A percentile compares a stretch with the other conserved stretches of the same genome.
Conservation (phyloP, 192 early-diverging fungal species). For the Pilobolus umbonatus region DNA sequence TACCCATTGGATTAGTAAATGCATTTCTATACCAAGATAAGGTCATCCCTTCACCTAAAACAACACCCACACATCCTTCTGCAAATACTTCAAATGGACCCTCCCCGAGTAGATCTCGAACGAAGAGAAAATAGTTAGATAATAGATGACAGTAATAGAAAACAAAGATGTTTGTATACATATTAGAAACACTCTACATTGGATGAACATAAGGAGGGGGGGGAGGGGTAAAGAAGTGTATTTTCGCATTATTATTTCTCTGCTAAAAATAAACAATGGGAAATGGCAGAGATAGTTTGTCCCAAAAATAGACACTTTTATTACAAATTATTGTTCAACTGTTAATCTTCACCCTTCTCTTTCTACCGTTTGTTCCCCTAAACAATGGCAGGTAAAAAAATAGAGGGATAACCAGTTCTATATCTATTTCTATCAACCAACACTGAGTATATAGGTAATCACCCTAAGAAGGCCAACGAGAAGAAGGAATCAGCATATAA, state of each 20-base stretch:
- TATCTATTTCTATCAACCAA: neutral
- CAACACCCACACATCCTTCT: neutral
- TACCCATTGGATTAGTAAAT: conserved; percentile 69
- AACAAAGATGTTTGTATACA: neutral
- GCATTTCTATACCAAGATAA: conserved; percentile 59
- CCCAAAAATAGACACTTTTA: neutral
- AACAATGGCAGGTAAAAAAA: neutral
- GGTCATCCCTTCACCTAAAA: too few species aligned
- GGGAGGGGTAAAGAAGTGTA: neutral
- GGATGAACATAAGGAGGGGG: too few species aligned
- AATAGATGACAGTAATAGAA: neutral
- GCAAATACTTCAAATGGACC: neutral
- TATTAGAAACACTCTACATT: too few species aligned
- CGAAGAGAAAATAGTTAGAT: neutral
- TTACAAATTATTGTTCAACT: neutral
- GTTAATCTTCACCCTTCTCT: neutral
- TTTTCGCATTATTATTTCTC: neutral
- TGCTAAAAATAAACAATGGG: neutral
- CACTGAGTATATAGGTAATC: conserved; percentile 1
- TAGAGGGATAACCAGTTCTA: neutral
- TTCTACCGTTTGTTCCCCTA: neutral
- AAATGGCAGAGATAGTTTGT: too few species aligned
- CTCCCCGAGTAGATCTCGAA: too few species aligned
- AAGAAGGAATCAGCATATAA: neutral
- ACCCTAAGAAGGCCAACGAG: conserved; percentile 5